Percentiles rank a stretch among this genome's conserved stretches.
phyloP scores from a whole-genome alignment of 2,329 filamentous ascomycete genomes.

The Helicocarpus griseus region DNA sequence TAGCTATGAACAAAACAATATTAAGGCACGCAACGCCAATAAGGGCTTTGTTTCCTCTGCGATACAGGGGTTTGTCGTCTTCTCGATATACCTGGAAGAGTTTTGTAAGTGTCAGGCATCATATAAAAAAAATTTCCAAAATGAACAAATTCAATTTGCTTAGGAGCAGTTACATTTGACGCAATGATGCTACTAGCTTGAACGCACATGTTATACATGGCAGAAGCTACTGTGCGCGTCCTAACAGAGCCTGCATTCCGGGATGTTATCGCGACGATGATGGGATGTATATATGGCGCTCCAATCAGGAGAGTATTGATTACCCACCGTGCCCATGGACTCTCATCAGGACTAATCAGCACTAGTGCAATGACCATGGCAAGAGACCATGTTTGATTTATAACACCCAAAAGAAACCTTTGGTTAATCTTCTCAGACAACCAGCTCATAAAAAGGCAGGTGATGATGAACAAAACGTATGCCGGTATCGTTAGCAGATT shows the following conservation, averaged over 20 bases:
- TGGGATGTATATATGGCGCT: conserved; percentile 50
- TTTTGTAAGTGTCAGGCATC: not conserved
- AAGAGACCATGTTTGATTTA: conserved; percentile 45
- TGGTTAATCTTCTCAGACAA: conserved; percentile 47
- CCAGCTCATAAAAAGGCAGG: conserved; percentile 46
- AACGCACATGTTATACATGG: conserved; percentile 38
- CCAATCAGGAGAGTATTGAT: conserved; percentile 46
- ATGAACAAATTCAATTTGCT: not conserved
- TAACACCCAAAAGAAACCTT: conserved; percentile 43
- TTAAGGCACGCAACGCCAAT: conserved; percentile 43
- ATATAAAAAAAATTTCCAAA: no score
- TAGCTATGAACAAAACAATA: conserved; percentile 40
- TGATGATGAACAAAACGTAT: conserved; percentile 47
- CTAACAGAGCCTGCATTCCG: conserved; percentile 34
- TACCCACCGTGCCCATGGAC: conserved; percentile 45
- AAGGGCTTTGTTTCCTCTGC: conserved; percentile 48
- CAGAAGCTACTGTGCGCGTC: conserved; percentile 33
- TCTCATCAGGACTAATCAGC: conserved; percentile 37
- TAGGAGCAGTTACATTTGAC: conserved; percentile 26
- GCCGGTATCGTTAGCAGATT: conserved; percentile 56
- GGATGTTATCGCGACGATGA: conserved; percentile 38
- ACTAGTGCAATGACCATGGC: conserved; percentile 44
- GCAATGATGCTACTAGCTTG: conserved; percentile 33
- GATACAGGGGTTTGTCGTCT: conserved; percentile 47
- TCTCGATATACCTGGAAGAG: conserved; percentile 44